These are phyloP conservation scores for Lasiosphaeriaceae sp. DNA, from an alignment of 495 filamentous ascomycete species.

Conservation along the genomic window DNA sequence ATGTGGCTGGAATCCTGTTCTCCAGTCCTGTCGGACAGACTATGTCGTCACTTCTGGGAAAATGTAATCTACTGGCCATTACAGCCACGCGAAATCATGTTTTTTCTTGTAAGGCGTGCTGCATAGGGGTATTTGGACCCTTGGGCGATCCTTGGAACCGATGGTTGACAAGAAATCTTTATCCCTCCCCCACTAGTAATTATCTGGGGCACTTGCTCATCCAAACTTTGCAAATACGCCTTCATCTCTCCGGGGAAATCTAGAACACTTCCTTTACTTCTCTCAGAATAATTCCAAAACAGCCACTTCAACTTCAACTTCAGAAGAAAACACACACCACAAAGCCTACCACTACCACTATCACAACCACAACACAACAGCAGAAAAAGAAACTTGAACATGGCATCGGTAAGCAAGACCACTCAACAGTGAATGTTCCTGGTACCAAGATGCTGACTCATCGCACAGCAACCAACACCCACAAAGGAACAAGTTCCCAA, in stretches of 20 bases:
- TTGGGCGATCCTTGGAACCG: slow-evolving; percentile 1
- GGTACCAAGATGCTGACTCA: neutral
- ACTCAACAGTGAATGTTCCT: neutral
- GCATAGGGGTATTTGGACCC: slow-evolving; percentile 18
- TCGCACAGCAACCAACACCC: slow-evolving; percentile 7
- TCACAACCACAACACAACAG: neutral
- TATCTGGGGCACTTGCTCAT: slow-evolving; percentile 4
- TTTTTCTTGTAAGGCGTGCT: slow-evolving; percentile 17
- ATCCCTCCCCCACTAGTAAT: slow-evolving; percentile 11
- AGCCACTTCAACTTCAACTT: too few relatives aligned
- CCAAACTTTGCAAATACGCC: slow-evolving; percentile 6
- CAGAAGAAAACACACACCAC: neutral
- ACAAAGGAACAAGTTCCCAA: slow-evolving; percentile 18
- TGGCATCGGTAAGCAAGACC: slow-evolving; percentile 25
- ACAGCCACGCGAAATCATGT: slow-evolving; percentile 10
- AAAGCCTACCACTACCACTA: neutral
- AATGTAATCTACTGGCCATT: slow-evolving; percentile 1
- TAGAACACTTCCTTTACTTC: neutral
- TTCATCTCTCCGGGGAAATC: neutral
- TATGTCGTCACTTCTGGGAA: slow-evolving; percentile 24
- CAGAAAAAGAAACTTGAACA: slow-evolving; percentile 1
- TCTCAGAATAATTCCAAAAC: neutral
- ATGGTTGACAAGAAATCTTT: slow-evolving; percentile 11
- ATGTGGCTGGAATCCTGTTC: neutral
- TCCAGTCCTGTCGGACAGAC: neutral